Evolutionary conservation across 2,329 filamentous ascomycete genomes (phyloP).

Genomic region (Beauveria rudraprayagi): DNA sequence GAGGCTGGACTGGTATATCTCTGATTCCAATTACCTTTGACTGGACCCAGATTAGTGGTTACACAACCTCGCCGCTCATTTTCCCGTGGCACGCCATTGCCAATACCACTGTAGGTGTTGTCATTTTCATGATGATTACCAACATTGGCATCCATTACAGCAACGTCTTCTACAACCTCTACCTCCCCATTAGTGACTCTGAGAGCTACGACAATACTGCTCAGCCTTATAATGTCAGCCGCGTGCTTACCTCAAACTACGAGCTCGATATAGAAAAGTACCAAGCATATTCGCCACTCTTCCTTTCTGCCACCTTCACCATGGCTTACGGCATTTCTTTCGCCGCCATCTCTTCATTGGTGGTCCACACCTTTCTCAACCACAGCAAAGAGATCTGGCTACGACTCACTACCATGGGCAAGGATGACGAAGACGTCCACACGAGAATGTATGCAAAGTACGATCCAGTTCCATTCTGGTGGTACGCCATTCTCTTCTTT

Average conservation of each 20-base stretch:
- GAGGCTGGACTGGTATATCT: conserved; percentile 44
- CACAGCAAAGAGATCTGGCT: conserved; percentile 36
- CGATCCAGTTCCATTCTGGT: conserved; percentile 29
- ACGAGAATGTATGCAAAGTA: conserved; percentile 26
- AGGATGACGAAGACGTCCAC: conserved; percentile 32
- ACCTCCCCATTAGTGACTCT: conserved; percentile 45
- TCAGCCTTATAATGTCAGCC: conserved; percentile 38
- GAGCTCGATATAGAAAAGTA: conserved; percentile 43
- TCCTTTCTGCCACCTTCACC: conserved; percentile 39
- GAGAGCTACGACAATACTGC: conserved; percentile 51
- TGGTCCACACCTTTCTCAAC: conserved; percentile 29
- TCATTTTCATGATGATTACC: conserved; percentile 33
- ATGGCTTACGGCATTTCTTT: conserved; percentile 37
- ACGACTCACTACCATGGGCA: conserved; percentile 35
- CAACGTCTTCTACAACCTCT: conserved; percentile 40
- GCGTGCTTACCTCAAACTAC: conserved; percentile 40
- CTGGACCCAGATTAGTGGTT: conserved; percentile 34
- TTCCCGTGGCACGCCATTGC: conserved; percentile 35
- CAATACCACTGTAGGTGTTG: conserved; percentile 38
- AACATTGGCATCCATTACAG: conserved; percentile 40
- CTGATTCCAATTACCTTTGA: conserved; percentile 47
- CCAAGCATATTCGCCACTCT: conserved; percentile 44
- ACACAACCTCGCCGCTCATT: conserved; percentile 33
- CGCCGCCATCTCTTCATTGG: conserved; percentile 35
- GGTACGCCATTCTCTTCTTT: conserved; percentile 25